Base-by-base conservation (phyloP, 805 yeast species). In the Cyberlindnera mycetangii region DNA sequence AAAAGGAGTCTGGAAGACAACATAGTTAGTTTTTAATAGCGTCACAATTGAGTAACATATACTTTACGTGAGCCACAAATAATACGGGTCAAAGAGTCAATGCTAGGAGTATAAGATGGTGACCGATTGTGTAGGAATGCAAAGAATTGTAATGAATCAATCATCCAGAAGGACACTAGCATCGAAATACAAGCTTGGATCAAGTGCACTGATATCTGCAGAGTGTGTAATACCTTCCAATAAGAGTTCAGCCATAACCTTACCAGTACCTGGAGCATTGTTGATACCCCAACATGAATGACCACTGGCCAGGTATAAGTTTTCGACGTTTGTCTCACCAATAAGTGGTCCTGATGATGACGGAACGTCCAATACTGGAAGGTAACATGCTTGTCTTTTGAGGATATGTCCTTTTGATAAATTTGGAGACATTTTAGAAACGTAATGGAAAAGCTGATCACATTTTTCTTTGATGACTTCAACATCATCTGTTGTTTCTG, bases 261-360 rank as follows among this genome's bases (percentile, higher is more conserved):
- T 81, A n/a, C 99, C 99, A 0, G 97, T 90, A 4, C 86, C 97
- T 1, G 97, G 97, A 0, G 97, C 97, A 65, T 93, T 92, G 68
- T 92, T 93, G 51, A 92, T 93, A 18, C 99, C 99, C 99, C 99
- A 92, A 67, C 98, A 93, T 14, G 96, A 85, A 65, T 92, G 99
- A 0, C 98, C 99, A 14, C 92, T 79, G 2, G 97, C 96, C 44
- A 92, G 64, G 55, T 70, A 85, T 49, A 92, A 69, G 48, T 83
- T 81, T 18, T 76, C 79, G 7, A 90, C 95, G 58, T 89, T 89
- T 0, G 98, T 92, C 56, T 87, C 92, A 37, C 99, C 99, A 54
- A 92, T 83, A 42, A 93, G 70, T 0, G 99, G 99, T 6, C 99
- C 99, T 2, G 92, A 79, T 32, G 88, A 79, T 5, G 95, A 85